Base-by-base conservation (phyloP, 2,329 filamentous ascomycete genomes). In the Microthyrium microscopicum region DNA sequence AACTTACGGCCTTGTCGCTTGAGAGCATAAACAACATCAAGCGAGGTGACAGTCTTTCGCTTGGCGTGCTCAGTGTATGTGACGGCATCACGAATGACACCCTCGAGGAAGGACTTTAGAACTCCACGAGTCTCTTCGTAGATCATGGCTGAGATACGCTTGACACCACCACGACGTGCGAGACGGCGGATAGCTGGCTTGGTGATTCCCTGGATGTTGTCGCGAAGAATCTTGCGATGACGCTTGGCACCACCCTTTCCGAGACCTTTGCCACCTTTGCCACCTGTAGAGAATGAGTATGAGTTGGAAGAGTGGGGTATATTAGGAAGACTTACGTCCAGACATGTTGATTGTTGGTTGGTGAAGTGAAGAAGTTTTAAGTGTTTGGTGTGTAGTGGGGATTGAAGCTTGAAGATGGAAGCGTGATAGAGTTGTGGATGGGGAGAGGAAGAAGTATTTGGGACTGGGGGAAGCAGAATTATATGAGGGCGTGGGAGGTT, bases 131-230 rank as follows among this genome's bases (percentile, higher is more conserved):
- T 82, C 67, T 83, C 74, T 58, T 80, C 77, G 67, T 82, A 82
- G 66, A 82, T 82, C 77, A 80, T 91, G 59, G 85, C 85, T 54
- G 84, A 93, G 55, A 94, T 94, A 92, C 85, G 85, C 82, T 94
- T 94, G 73, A 94, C 85, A 85, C 85, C 85, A 64, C 85, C 85
- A 89, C 85, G 84, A 67, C 85, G 85, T 46, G 85, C 85, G 60
- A 94, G 84, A 91, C 85, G 85, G 55, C 85, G 79, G 65, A 94
- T 94, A 53, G 85, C 85, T 52, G 85, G 85, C 80, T 94, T 94
- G 56, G 85, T 94, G 58, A 94, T 94, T 67, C 85, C 85, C 70
- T 94, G 85, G 58, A 94, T 94, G 80, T 93, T 94, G 79, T 93
- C 85, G 66, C 85, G 83, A 62, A 94, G 73, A 70, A 94, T 94